Evolutionary conservation across 2,329 filamentous ascomycete species (phyloP).

Genomic region (Penicillium sp.): DNA sequence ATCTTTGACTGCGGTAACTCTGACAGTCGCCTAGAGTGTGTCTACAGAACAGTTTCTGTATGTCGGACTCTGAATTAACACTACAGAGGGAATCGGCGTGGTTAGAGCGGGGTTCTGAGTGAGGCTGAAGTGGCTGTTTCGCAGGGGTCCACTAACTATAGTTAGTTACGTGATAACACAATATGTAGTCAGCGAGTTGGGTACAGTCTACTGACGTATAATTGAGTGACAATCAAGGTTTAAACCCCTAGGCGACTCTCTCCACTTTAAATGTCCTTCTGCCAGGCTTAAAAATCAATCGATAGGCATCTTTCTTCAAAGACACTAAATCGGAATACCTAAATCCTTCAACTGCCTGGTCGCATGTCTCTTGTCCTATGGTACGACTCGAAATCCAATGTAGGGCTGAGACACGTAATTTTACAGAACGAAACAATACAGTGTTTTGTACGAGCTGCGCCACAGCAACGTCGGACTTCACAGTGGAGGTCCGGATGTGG

Average conservation of each 20-base stretch:
- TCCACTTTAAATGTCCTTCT: neutral
- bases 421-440: constrained; percentile 12
- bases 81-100: neutral
- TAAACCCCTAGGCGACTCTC: too few relatives aligned
- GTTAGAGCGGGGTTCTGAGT: neutral
- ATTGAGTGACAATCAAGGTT: too few relatives aligned
- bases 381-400: neutral
- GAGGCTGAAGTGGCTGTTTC: neutral
- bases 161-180: neutral
- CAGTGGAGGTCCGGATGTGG: constrained; percentile 21
- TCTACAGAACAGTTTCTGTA: neutral
- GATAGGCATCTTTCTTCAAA: neutral
- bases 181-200: neutral
- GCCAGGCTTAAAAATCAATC: neutral
- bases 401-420: constrained; percentile 24
- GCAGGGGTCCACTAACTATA: neutral
- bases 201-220: neutral
- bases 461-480: constrained; percentile 22
- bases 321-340: neutral
- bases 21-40: neutral
- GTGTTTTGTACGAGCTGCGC: constrained; percentile 25
- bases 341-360: neutral
- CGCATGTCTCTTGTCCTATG: neutral
- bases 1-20: neutral
- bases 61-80: neutral